These are phyloP conservation scores for Cystobasidium sp. DNA, from an alignment of 1,284 basidiomycete species.

Conservation along the genomic window DNA sequence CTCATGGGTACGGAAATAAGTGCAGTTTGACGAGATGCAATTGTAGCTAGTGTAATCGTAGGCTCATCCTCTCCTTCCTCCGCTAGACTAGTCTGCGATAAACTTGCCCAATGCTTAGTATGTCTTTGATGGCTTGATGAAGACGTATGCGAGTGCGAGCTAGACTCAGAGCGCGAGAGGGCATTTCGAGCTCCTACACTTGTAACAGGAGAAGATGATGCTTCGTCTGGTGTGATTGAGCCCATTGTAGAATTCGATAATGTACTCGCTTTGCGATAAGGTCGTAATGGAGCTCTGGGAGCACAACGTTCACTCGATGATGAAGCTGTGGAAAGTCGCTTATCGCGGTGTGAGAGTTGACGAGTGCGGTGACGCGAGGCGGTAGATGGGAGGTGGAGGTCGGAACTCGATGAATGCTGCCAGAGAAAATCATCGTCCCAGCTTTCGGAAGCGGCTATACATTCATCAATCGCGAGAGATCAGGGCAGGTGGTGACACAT, in stretches of 20 bases:
- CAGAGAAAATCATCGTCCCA: slow-evolving; percentile 44
- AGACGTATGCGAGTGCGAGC: background rate
- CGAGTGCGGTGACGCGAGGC: background rate
- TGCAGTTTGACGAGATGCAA: slow-evolving; percentile 6
- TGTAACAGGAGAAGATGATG: background rate
- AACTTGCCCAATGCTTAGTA: slow-evolving; percentile 1
- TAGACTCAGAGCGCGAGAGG: slow-evolving; percentile 5
- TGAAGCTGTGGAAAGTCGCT: slow-evolving; percentile 27
- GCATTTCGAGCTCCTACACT: background rate
- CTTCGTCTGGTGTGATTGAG: slow-evolving; percentile 3
- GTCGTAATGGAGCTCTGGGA: slow-evolving; percentile 1
- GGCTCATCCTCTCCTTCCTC: slow-evolving; percentile 40
- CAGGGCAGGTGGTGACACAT: background rate
- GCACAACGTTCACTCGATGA: slow-evolving; percentile 20
- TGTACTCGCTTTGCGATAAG: slow-evolving; percentile 17
- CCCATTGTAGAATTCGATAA: slow-evolving; percentile 13
- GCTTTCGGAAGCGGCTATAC: slow-evolving; percentile 36
- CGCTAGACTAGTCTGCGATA: slow-evolving; percentile 8
- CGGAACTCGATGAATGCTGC: slow-evolving; percentile 42
- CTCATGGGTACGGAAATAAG: background rate
- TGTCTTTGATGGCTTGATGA: background rate
- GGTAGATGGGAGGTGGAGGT: slow-evolving; percentile 32
- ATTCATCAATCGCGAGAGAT: background rate
- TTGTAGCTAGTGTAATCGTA: slow-evolving; percentile 32
- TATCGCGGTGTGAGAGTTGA: slow-evolving; percentile 13